Conservation (phyloP, 2,329 filamentous ascomycete species). For the Dactylellina sp. region DNA sequence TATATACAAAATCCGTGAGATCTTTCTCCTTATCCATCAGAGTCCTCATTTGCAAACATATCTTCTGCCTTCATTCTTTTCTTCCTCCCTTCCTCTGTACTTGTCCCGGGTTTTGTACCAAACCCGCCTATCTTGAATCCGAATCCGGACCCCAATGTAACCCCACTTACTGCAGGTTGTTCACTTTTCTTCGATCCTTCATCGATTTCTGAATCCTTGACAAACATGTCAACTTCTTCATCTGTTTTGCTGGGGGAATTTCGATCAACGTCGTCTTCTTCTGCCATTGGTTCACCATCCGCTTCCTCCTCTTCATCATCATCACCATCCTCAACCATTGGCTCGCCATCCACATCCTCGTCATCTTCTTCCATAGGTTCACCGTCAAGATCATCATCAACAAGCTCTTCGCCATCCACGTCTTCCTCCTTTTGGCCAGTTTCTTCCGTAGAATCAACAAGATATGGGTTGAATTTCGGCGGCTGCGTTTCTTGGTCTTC, state of each 20-base stretch:
- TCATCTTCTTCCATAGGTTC: conserved; percentile 61
- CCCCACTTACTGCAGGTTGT: conserved; percentile 36
- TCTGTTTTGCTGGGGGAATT: conserved; percentile 66
- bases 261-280: conserved; percentile 66
- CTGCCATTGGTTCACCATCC: conserved; percentile 66
- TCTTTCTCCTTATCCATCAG: conserved; percentile 40
- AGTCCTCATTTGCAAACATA: conserved; percentile 85
- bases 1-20: neutral
- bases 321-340: conserved; percentile 61
- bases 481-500: conserved; percentile 62
- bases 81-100: conserved; percentile 64
- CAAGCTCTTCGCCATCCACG: conserved; percentile 58
- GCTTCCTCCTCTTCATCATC: conserved; percentile 60
- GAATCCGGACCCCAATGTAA: conserved; percentile 59
- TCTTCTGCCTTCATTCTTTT: conserved; percentile 81
- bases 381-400: conserved; percentile 59
- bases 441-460: conserved; percentile 64
- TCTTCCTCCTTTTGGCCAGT: conserved; percentile 67
- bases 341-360: conserved; percentile 62
- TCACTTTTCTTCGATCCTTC: conserved; percentile 59
- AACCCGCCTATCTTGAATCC: conserved; percentile 59
- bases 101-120: conserved; percentile 59
- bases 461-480: conserved; percentile 64
- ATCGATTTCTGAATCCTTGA: conserved; percentile 59
- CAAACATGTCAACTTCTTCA: conserved; percentile 64